phyloP scores from a whole-genome alignment of 345 rosid genomes.

The Stellera chamaejasme region DNA sequence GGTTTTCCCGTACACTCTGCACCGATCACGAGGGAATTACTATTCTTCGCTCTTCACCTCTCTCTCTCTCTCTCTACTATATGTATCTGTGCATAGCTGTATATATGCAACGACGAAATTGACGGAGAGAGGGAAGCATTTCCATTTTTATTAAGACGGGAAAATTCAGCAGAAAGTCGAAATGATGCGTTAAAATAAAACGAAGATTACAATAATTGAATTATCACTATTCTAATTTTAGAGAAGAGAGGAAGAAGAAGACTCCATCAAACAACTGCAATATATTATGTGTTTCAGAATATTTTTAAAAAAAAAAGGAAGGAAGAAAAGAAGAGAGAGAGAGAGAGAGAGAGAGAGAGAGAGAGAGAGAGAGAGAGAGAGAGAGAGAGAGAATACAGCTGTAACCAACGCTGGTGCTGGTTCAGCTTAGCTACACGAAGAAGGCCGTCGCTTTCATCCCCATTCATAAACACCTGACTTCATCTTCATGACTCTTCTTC shows the following conservation, averaged over 20 bases:
- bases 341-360: conserved; percentile 3
- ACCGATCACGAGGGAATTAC: conserved; percentile 39
- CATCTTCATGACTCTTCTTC: conserved; percentile 13
- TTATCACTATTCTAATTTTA: background rate
- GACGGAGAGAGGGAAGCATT: conserved; percentile 37
- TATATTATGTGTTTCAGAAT: background rate
- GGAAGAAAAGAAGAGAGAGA: background rate
- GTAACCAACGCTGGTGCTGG: conserved; percentile 37
- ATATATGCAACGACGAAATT: conserved; percentile 26
- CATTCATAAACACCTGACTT: conserved; percentile 24
- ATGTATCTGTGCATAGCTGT: conserved; percentile 6
- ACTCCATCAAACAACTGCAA: background rate
- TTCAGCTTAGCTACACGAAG: conserved; percentile 25
- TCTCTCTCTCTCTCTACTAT: conserved; percentile 10
- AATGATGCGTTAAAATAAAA: no score
- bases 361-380: background rate
- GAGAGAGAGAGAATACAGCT: conserved; percentile 55
- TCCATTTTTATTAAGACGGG: background rate
- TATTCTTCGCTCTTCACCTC: background rate
- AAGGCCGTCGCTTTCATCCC: conserved; percentile 41
- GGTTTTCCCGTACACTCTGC: conserved; percentile 32
- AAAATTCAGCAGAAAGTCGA: no score
- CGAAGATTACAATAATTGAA: no score
- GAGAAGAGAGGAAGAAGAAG: background rate
- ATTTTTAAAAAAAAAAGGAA: background rate